phyloP scores from a whole-genome alignment of 208 protist species.

The Endotrypanum monterogeii region DNA sequence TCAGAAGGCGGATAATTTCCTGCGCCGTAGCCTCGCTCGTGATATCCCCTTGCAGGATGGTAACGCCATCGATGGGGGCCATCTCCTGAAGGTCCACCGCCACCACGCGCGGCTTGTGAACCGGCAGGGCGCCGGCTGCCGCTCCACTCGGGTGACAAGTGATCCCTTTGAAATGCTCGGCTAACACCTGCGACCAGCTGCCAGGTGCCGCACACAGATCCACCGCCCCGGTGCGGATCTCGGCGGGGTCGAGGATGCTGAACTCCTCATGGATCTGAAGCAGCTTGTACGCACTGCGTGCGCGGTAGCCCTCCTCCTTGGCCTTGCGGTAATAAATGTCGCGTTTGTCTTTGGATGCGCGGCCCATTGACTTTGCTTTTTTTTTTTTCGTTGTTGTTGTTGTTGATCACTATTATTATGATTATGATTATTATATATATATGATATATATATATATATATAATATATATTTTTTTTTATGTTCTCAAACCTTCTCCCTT shows the following conservation, averaged over 20 bases:
- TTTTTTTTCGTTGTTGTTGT: too few species aligned
- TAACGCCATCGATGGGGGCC: slow-evolving; percentile 98
- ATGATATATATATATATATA: too few species aligned
- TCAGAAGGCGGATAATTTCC: slow-evolving; percentile 93
- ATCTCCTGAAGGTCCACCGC: slow-evolving; percentile 99
- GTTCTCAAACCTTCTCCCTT: too few species aligned
- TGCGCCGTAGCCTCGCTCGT: slow-evolving; percentile 81
- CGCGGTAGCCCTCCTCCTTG: slow-evolving; percentile 99
- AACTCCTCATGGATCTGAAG: slow-evolving; percentile 99
- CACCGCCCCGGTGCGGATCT: slow-evolving; percentile 94
- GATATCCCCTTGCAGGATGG: slow-evolving; percentile 89
- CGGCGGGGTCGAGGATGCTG: slow-evolving; percentile 85
- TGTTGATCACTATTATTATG: too few species aligned
- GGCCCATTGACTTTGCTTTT: slow-evolving; percentile 68
- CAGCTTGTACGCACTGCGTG: slow-evolving; percentile 99
- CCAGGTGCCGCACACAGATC: slow-evolving; percentile 99
- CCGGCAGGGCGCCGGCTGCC: not conserved
- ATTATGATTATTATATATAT: too few species aligned
- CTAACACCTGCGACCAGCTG: slow-evolving; percentile 94
- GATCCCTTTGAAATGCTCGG: slow-evolving; percentile 39
- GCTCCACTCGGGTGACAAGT: not conserved
- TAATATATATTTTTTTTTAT: too few species aligned
- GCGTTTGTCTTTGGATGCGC: slow-evolving; percentile 96
- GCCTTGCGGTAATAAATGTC: slow-evolving; percentile 99
- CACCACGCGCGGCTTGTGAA: slow-evolving; percentile 37